Evolutionary conservation across 2,329 filamentous ascomycete species (phyloP).

Genomic region (Geosmithia flava): DNA sequence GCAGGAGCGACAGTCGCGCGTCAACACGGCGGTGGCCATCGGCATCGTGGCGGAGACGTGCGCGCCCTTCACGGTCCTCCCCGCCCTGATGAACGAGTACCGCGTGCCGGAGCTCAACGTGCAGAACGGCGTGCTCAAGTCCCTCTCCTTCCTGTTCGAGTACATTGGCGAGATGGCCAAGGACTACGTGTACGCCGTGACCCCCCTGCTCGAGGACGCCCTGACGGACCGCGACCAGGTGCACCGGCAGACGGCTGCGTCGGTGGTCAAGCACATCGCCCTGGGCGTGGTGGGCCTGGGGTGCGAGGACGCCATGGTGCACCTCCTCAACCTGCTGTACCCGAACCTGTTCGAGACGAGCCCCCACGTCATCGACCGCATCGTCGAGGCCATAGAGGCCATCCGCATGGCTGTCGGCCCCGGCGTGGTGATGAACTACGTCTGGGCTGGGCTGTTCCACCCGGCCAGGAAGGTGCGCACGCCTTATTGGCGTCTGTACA

Average conservation of each 20-base stretch:
- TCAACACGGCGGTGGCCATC: constrained; percentile 96
- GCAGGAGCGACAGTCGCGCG: constrained; percentile 93
- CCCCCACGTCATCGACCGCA: constrained; percentile 95
- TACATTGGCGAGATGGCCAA: constrained; percentile 99
- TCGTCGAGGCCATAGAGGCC: constrained; percentile 94
- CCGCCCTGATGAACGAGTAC: constrained; percentile 98
- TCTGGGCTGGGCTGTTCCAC: constrained; percentile 96
- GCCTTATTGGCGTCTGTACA: constrained; percentile 95
- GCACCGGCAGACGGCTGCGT: constrained; percentile 90
- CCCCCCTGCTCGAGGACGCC: constrained; percentile 87
- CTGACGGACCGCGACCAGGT: constrained; percentile 97
- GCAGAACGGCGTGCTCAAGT: constrained; percentile 96
- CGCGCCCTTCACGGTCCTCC: constrained; percentile 95
- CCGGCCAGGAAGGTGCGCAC: constrained; percentile 87
- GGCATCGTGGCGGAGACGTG: constrained; percentile 98
- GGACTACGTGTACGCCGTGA: constrained; percentile 98
- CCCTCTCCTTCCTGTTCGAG: constrained; percentile 92
- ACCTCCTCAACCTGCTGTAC: constrained; percentile 89
- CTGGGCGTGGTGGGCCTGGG: constrained; percentile 95
- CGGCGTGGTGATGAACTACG: constrained; percentile 90
- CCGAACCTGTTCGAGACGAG: constrained; percentile 97
- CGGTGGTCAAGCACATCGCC: constrained; percentile 95
- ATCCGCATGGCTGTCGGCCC: constrained; percentile 88
- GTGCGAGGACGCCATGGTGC: constrained; percentile 97
- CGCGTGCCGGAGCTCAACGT: constrained; percentile 96